Evolutionary conservation across 441 rosid species (phyloP).

Genomic region (Populus hybrid): DNA sequence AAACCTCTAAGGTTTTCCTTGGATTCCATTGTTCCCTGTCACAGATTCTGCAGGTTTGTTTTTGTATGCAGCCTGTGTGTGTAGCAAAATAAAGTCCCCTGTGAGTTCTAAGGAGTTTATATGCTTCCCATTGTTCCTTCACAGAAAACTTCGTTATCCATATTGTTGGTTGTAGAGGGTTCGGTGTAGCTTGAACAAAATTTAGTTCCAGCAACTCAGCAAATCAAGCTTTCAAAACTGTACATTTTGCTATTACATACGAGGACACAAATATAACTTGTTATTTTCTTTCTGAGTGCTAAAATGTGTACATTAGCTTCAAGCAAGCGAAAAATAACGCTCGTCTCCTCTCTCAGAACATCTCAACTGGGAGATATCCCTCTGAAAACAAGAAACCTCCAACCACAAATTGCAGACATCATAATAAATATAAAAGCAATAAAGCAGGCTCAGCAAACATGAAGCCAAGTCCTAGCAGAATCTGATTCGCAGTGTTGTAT

Average conservation of each 20-base stretch:
- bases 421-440: slow-evolving; percentile 19
- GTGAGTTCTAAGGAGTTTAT: too few species aligned
- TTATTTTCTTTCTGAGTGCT: too few species aligned
- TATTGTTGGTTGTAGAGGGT: neutral
- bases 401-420: neutral
- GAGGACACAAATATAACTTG: too few species aligned
- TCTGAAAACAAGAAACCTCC: neutral
- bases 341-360: neutral
- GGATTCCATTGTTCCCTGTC: too few species aligned
- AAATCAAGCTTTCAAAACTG: neutral
- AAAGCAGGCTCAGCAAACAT: slow-evolving; percentile 30
- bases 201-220: neutral
- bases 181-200: neutral
- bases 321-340: neutral
- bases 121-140: too few species aligned
- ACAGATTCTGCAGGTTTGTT: too few species aligned
- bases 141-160: too few species aligned
- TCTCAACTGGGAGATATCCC: neutral
- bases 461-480: slow-evolving; percentile 32
- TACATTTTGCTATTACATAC: too few species aligned
- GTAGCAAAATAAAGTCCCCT: too few species aligned
- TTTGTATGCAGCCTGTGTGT: too few species aligned
- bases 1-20: too few species aligned
- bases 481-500: slow-evolving; percentile 20
- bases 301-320: neutral